A percentile compares a stretch with the other conserved stretches of the same genome.
These are phyloP conservation scores for Mycena polygramma DNA, from an alignment of 768 basidiomycete genomes.

Conservation along the genomic window DNA sequence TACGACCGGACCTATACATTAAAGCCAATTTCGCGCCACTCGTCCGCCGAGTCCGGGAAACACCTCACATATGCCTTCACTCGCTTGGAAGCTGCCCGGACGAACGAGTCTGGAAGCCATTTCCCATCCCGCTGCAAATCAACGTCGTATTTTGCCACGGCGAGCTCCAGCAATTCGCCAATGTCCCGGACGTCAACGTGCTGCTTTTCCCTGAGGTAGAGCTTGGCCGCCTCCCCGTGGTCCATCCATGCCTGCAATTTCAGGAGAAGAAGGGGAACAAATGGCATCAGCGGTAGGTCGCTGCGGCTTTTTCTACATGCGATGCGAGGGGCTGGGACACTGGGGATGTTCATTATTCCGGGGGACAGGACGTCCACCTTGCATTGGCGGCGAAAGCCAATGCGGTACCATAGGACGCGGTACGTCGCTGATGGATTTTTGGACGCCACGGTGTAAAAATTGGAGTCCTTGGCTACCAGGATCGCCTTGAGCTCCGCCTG, in stretches of 20 bases:
- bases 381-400: constrained; percentile 42
- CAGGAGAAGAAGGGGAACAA: constrained; percentile 53
- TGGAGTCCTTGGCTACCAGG: constrained; percentile 45
- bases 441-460: constrained; percentile 55
- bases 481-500: constrained; percentile 57
- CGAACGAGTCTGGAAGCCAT: constrained; percentile 49
- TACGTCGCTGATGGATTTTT: constrained; percentile 55
- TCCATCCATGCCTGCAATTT: constrained; percentile 60
- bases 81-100: constrained; percentile 42
- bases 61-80: constrained; percentile 42
- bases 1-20: constrained; percentile 48
- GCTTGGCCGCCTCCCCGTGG: constrained; percentile 48
- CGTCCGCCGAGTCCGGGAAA: constrained; percentile 34
- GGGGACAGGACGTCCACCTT: constrained; percentile 58
- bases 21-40: constrained; percentile 43
- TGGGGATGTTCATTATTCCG: constrained; percentile 53
- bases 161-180: constrained; percentile 54
- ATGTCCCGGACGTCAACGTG: constrained; percentile 58
- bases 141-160: constrained; percentile 42
- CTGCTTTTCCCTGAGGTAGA: constrained; percentile 53
- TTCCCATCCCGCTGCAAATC: constrained; percentile 38
- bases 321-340: constrained; percentile 43
- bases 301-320: constrained; percentile 36
- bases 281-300: constrained; percentile 54
- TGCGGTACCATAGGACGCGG: constrained; percentile 55